A percentile compares a stretch with the other conserved stretches of the same genome.
These are phyloP conservation scores for Yamadazyma friedrichii DNA, from an alignment of 1,139 yeast species.

Conservation along the genomic window DNA sequence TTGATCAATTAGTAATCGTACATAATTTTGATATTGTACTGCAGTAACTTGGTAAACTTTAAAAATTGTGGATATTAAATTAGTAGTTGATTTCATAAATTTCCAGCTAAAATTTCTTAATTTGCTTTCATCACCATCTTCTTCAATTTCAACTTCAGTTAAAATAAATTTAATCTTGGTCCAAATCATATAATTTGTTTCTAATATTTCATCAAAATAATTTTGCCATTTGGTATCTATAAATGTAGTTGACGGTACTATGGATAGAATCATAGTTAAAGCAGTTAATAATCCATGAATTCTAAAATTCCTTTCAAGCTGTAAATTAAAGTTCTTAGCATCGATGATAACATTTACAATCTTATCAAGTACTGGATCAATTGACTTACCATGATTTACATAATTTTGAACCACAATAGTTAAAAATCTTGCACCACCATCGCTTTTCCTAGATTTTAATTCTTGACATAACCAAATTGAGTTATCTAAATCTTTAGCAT, in stretches of 20 bases:
- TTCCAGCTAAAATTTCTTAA: slow-evolving; percentile 80
- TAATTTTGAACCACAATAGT: slow-evolving; percentile 37
- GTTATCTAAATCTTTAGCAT: slow-evolving; percentile 17
- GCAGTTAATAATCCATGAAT: slow-evolving; percentile 64
- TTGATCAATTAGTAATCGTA: slow-evolving; percentile 58
- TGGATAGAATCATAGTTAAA: slow-evolving; percentile 31
- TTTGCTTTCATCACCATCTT: slow-evolving; percentile 38
- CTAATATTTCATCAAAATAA: slow-evolving; percentile 6
- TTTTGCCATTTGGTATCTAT: background rate
- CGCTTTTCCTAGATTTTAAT: slow-evolving; percentile 70
- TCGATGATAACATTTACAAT: background rate
- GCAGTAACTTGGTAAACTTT: slow-evolving; percentile 5
- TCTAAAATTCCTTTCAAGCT: slow-evolving; percentile 31
- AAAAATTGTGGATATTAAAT: slow-evolving; percentile 48
- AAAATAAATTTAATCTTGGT: slow-evolving; percentile 49
- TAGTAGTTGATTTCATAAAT: slow-evolving; percentile 74
- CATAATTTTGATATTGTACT: slow-evolving; percentile 10
- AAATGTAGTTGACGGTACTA: background rate
- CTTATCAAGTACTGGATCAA: background rate
- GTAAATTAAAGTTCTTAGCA: slow-evolving; percentile 1
- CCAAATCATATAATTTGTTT: slow-evolving; percentile 44
- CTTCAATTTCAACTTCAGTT: slow-evolving; percentile 34
- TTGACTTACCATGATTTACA: background rate
- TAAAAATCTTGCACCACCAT: slow-evolving; percentile 74
- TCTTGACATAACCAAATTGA: slow-evolving; percentile 47